A percentile compares a stretch with the other conserved stretches of the same genome.
These are phyloP conservation scores for Phytopythium sindhum DNA, from an alignment of 352 stramenopile genomes.

Conservation along the genomic window DNA sequence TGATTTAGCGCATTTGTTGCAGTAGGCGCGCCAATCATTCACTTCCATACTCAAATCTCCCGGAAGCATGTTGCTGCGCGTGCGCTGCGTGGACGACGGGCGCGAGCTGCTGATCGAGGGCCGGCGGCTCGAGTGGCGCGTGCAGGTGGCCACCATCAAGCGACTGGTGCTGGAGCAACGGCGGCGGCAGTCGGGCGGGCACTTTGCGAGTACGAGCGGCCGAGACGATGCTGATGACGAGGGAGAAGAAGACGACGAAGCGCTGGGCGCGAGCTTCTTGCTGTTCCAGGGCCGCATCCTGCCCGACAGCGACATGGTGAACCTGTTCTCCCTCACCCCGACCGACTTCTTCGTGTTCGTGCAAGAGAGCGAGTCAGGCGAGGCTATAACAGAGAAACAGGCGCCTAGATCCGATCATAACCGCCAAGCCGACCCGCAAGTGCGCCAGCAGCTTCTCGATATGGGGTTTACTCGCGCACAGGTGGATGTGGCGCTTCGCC, in stretches of 20 bases:
- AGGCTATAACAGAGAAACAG: slow-evolving; percentile 11
- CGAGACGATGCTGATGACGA: slow-evolving; percentile 4
- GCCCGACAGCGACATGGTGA: slow-evolving; percentile 50
- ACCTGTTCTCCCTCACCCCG: slow-evolving; percentile 42
- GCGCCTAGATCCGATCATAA: neutral
- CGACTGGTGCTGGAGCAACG: slow-evolving; percentile 33
- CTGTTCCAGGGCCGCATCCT: slow-evolving; percentile 56
- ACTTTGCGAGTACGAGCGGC: slow-evolving; percentile 8
- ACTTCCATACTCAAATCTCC: too few species aligned
- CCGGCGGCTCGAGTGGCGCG: slow-evolving; percentile 19
- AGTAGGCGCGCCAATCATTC: too few species aligned
- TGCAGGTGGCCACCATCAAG: slow-evolving; percentile 55
- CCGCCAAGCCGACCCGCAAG: neutral
- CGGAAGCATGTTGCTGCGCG: slow-evolving; percentile 21
- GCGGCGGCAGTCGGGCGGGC: slow-evolving; percentile 8
- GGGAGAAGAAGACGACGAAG: neutral
- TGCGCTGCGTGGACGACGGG: slow-evolving; percentile 54
- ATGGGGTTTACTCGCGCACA: slow-evolving; percentile 49
- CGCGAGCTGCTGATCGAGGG: slow-evolving; percentile 47
- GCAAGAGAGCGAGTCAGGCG: slow-evolving; percentile 20
- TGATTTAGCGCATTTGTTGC: too few species aligned
- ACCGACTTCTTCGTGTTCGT: slow-evolving; percentile 70
- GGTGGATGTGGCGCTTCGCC: slow-evolving; percentile 23
- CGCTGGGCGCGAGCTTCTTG: slow-evolving; percentile 35
- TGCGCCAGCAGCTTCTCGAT: slow-evolving; percentile 41